Base-by-base conservation (phyloP, 768 basidiomycete genomes). In the Glaciozyma antarctica region DNA sequence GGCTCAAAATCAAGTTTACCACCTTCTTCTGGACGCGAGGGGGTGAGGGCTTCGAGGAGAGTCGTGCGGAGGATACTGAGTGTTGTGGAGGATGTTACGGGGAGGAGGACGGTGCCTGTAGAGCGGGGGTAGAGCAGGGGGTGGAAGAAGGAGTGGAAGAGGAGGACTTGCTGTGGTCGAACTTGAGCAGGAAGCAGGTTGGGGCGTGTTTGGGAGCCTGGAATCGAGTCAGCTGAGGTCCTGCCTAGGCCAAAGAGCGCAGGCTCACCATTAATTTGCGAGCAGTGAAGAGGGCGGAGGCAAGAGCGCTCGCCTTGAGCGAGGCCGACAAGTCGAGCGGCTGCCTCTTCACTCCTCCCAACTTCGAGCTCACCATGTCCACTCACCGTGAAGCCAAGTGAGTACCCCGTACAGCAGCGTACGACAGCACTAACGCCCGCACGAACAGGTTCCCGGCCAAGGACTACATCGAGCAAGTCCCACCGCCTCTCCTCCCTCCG, bases 381-480 rank as follows among this genome's bases (percentile, higher is more conserved):
- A 41, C 52, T 49, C 52, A 59, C 52, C 44, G 56, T 26, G 56
- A 58, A 44, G 56, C 56, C 22, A 58, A 58, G 56, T 58, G 24
- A n/a, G 19, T 26, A 17, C 52, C 5, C 28, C 1, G 17, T 12
- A 24, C 41, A 44, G 24, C 43, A 8, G 30, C 19, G n/a, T 21
- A 32, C 30, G 5, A 24, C 44, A 3, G 52, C 19, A 24, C 17
- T 9, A 1, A 15, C 22, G 16, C 21, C n/a, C 0, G 13, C 13
- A 6, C 17, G n/a, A 1, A 58, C 52, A 70, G 69, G 45, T 67
- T 70, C 65, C 69, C 69, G 17, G 41, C 51, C 28, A 66, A 70
- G 69, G 65, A 67, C 34, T 70, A 67, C 64, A 64, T 70, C 62
- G 69, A 70, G 69, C 44, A 9, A 22, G n/a, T 43, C 41, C 7